Evolutionary conservation across 768 basidiomycete species (phyloP), one percentile per base, ranked within the genome.

Genomic region (Peribolospora kevripleyi): DNA sequence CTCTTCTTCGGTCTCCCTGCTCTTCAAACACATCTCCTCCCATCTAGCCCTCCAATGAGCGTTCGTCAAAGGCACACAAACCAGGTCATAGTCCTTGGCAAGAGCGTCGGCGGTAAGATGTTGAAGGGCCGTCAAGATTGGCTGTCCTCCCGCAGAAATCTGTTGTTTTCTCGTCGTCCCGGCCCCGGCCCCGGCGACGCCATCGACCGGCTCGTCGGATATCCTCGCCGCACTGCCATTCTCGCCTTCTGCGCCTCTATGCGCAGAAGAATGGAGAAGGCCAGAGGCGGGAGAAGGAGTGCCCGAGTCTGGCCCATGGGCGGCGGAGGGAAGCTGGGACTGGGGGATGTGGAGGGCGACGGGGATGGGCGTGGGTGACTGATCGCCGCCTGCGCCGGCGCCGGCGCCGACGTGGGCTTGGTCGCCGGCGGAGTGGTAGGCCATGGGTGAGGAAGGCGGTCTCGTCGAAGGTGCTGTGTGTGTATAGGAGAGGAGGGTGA

Each of bases 31-130:
- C 76, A 97, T 85, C 54, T 77, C 71, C 60, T 75, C 73, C 91
- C 93, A 98, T 54, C 93, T 72, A 59, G 76, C 72, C 62, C 76
- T 78, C 93, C 93, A 98, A 49, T 74, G 75, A 13, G 74, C 73
- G 54, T 82, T 91, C 36, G 90, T 87, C n/a, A 95, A 72, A n/a
- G 87, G 87, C 13, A 90, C 66, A 63, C 79, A 82, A 46, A 86
- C 72, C 0, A 72, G 65, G 54, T 83, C 78, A 64, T 87, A 95
- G 13, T 82, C 82, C 55, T 77, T 80, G 51, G 59, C 46, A 58
- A 41, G 11, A 58, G 57, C 13, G 57, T 50, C 11, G 57, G 59
- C 11, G 41, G 14, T 25, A 37, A 53, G 13, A 25, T 43, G 42
- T 45, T 53, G 52, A 7, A 53, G 25, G 6, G 52, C 42, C 43